phyloP scores from a whole-genome alignment of 1,139 yeast genomes.

The Kluyveromyces sp. region DNA sequence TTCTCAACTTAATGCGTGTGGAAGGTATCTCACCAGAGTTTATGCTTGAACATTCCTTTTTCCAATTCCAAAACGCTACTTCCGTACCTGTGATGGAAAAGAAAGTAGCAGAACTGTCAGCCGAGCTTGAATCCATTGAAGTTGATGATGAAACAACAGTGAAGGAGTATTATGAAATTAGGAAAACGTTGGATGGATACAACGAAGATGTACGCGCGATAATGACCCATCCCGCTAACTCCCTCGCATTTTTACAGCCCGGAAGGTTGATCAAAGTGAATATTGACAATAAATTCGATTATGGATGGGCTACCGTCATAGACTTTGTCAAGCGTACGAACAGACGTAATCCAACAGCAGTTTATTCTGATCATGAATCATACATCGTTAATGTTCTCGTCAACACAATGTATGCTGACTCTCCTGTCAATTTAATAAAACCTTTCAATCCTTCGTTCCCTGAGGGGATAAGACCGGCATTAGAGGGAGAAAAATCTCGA shows the following conservation, averaged over 20 bases:
- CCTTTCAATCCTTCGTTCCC: conserved; percentile 68
- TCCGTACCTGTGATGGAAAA: conserved; percentile 80
- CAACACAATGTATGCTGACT: conserved; percentile 66
- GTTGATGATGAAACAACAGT: conserved; percentile 71
- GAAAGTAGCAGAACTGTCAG: conserved; percentile 47
- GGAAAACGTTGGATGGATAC: conserved; percentile 62
- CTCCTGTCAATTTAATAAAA: conserved; percentile 66
- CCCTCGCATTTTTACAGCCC: conserved; percentile 74
- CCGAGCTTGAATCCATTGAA: conserved; percentile 41
- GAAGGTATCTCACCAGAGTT: conserved; percentile 98
- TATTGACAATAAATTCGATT: conserved; percentile 44
- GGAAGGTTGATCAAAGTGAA: conserved; percentile 78
- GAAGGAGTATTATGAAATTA: conserved; percentile 75
- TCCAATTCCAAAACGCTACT: conserved; percentile 88
- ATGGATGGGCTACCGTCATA: conserved; percentile 94
- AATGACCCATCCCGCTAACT: conserved; percentile 87
- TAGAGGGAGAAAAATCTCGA: conserved; percentile 60
- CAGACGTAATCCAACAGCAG: conserved; percentile 48
- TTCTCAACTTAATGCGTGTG: conserved; percentile 87
- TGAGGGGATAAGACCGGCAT: conserved; percentile 83
- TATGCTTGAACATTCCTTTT: conserved; percentile 90
- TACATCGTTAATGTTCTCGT: conserved; percentile 83
- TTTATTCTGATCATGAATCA: conserved; percentile 73
- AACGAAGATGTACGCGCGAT: conserved; percentile 75
- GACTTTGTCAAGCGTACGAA: conserved; percentile 63